Evolutionary conservation across 1,139 yeast species (phyloP).

Genomic region (Torulaspora globosa): DNA sequence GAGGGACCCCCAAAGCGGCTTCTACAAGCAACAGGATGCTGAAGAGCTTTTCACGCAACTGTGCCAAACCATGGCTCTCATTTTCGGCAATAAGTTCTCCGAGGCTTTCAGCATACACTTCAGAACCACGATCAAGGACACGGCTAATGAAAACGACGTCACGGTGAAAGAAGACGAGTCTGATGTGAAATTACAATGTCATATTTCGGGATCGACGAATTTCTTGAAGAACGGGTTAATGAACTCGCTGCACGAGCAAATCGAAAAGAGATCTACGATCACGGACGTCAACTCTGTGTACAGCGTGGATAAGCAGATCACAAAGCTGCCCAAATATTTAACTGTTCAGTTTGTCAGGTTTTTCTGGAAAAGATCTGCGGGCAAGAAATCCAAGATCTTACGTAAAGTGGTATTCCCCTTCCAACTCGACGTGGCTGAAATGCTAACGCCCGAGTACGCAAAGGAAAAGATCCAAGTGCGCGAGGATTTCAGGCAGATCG

Average conservation of each 20-base stretch:
- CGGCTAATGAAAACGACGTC: constrained; percentile 55
- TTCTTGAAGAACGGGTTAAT: constrained; percentile 82
- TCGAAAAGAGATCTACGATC: constrained; percentile 72
- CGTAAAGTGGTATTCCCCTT: constrained; percentile 94
- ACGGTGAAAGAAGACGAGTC: constrained; percentile 53
- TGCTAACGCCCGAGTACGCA: constrained; percentile 72
- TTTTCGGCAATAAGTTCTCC: constrained; percentile 45
- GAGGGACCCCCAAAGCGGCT: constrained; percentile 56
- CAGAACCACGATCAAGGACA: constrained; percentile 53
- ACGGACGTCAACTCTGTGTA: constrained; percentile 69
- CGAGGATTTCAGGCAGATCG: constrained; percentile 72
- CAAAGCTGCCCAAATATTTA: constrained; percentile 79
- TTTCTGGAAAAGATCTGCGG: constrained; percentile 91
- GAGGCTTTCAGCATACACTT: constrained; percentile 65
- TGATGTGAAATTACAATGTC: constrained; percentile 76
- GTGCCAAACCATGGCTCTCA: constrained; percentile 49
- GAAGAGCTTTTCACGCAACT: constrained; percentile 92
- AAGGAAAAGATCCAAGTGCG: constrained; percentile 64
- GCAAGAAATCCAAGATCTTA: constrained; percentile 85
- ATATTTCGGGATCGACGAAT: constrained; percentile 79
- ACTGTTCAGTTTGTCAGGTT: constrained; percentile 92
- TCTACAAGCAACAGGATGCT: constrained; percentile 93
- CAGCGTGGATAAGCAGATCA: constrained; percentile 62
- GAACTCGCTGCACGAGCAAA: constrained; percentile 67
- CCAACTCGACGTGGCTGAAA: constrained; percentile 81